Conservation (phyloP, 306 rosid species). For the Casuarina equisetifolia region DNA sequence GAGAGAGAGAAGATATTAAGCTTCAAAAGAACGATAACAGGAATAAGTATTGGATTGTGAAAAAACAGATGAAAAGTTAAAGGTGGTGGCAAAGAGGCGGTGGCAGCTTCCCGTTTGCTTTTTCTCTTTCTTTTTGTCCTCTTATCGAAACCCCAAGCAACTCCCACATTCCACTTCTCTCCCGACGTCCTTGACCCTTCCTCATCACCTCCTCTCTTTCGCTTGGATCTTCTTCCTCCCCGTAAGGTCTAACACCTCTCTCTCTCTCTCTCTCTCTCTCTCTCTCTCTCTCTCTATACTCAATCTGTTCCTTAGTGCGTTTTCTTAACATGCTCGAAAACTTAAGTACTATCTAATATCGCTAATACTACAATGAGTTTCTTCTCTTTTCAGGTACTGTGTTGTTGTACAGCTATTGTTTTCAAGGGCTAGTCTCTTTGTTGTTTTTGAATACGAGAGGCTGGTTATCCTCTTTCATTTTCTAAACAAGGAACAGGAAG, state of each 20-base stretch:
- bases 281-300: constrained; percentile 16
- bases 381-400: constrained; percentile 8
- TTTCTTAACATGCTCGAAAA: neutral
- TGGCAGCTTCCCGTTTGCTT: constrained; percentile 27
- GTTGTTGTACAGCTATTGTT: constrained; percentile 4
- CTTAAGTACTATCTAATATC: neutral
- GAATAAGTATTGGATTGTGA: constrained; percentile 45
- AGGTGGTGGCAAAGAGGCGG: constrained; percentile 31
- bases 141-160: constrained; percentile 78
- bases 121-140: constrained; percentile 57
- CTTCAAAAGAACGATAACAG: constrained; percentile 54
- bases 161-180: constrained; percentile 42
- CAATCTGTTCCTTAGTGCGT: neutral
- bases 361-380: neutral
- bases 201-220: constrained; percentile 23
- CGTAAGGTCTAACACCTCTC: constrained; percentile 30
- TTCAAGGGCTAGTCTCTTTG: constrained; percentile 28
- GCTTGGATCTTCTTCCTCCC: constrained; percentile 50
- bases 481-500: constrained; percentile 30
- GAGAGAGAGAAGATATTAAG: neutral
- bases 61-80: constrained; percentile 52
- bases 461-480: constrained; percentile 8
- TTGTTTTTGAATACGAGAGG: constrained; percentile 16
- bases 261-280: constrained; percentile 28
- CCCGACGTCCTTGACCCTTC: constrained; percentile 1